These are phyloP conservation scores for Eimeria brunetti DNA, from an alignment of 169 alveolate species.

Conservation along the genomic window DNA sequence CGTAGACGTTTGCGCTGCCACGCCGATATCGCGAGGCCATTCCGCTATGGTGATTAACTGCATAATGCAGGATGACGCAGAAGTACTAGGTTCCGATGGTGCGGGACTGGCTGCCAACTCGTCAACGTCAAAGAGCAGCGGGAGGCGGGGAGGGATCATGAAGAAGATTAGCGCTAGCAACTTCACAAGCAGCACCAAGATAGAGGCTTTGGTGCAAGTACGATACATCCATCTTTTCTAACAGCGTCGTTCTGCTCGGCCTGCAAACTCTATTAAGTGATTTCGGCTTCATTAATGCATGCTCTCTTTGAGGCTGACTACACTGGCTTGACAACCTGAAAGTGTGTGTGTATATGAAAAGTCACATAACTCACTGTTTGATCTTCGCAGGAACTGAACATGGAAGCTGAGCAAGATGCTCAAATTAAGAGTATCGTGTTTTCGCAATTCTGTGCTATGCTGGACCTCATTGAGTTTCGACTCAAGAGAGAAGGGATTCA, in stretches of 20 bases:
- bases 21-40: background rate
- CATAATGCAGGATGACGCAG: slow-evolving; percentile 8
- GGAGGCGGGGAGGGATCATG: slow-evolving; percentile 73
- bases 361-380: background rate
- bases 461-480: slow-evolving; percentile 91
- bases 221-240: background rate
- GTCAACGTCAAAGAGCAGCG: background rate
- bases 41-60: background rate
- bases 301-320: background rate
- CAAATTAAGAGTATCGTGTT: slow-evolving; percentile 90
- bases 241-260: background rate
- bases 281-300: background rate
- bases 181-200: slow-evolving; percentile 85
- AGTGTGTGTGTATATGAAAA: background rate
- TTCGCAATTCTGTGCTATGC: slow-evolving; percentile 93
- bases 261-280: background rate
- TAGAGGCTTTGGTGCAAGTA: slow-evolving; percentile 85
- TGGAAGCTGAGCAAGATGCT: slow-evolving; percentile 82
- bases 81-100: background rate
- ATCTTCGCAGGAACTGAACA: slow-evolving; percentile 85
- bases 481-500: slow-evolving; percentile 88
- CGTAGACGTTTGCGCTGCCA: background rate
- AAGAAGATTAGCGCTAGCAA: slow-evolving; percentile 72
- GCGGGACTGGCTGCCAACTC: background rate
- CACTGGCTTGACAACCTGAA: background rate